A percentile compares a stretch with the other conserved stretches of the same genome.
Evolutionary conservation across 2,329 filamentous ascomycete species (phyloP).

Genomic region (Aspergillus tanneri): DNA sequence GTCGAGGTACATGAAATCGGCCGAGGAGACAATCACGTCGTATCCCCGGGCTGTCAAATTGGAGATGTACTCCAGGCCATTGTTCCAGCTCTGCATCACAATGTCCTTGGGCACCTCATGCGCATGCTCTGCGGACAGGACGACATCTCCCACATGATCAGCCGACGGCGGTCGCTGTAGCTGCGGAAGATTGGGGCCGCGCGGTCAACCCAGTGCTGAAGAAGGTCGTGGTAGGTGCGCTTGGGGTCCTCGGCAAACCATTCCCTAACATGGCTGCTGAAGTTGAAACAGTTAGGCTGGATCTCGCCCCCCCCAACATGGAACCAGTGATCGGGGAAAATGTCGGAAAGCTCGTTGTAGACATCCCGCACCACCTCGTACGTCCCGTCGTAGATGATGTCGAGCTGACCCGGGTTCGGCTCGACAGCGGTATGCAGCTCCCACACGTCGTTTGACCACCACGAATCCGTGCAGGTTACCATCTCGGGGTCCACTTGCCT

Average conservation of each 20-base stretch:
- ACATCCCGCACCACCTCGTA: constrained; percentile 56
- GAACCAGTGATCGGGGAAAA: constrained; percentile 56
- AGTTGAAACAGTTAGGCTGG: constrained; percentile 58
- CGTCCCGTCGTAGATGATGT: constrained; percentile 56
- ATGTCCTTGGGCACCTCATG: constrained; percentile 51
- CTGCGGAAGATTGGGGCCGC: constrained; percentile 52
- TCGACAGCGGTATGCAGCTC: constrained; percentile 55
- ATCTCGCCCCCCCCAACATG: constrained; percentile 59
- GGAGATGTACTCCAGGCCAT: constrained; percentile 52
- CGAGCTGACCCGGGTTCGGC: constrained; percentile 58
- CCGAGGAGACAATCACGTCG: constrained; percentile 57
- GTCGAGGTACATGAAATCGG: constrained; percentile 58
- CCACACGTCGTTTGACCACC: constrained; percentile 62
- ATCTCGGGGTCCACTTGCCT: constrained; percentile 57
- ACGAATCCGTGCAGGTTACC: constrained; percentile 56
- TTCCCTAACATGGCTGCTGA: constrained; percentile 49
- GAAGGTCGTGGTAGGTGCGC: constrained; percentile 52
- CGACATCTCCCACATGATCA: constrained; percentile 60
- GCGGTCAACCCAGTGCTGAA: constrained; percentile 56
- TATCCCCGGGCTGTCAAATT: constrained; percentile 53
- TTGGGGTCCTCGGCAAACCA: constrained; percentile 54
- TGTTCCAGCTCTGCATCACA: constrained; percentile 58
- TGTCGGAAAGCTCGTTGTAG: constrained; percentile 52
- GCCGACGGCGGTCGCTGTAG: constrained; percentile 46
- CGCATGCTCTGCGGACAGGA: constrained; percentile 47